phyloP scores from a whole-genome alignment of 2,329 filamentous ascomycete genomes.

The Xylariaceae sp. region DNA sequence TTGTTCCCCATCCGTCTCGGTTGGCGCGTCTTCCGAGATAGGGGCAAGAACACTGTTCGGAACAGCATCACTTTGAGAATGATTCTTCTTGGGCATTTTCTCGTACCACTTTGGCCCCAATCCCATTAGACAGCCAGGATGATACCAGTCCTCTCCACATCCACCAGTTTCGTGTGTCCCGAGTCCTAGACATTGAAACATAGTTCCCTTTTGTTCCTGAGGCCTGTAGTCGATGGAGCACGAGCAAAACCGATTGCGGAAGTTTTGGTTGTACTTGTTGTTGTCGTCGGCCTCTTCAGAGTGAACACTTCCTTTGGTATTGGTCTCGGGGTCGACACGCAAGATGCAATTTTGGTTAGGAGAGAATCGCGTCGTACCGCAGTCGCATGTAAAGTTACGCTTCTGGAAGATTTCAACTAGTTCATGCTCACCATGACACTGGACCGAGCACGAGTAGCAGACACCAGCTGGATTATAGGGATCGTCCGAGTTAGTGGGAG shows the following conservation, averaged over 20 bases:
- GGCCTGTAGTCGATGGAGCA: slow-evolving; percentile 87
- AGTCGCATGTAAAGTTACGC: slow-evolving; percentile 94
- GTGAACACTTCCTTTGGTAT: slow-evolving; percentile 70
- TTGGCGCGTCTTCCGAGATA: slow-evolving; percentile 44
- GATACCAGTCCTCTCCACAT: slow-evolving; percentile 97
- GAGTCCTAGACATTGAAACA: slow-evolving; percentile 94
- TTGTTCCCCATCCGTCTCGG: slow-evolving; percentile 16
- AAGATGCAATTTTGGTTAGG: slow-evolving; percentile 67
- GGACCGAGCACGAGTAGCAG: slow-evolving; percentile 95
- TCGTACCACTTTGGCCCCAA: slow-evolving; percentile 70
- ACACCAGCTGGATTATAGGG: slow-evolving; percentile 73
- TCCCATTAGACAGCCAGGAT: slow-evolving; percentile 86
- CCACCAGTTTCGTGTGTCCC: slow-evolving; percentile 76
- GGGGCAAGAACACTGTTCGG: slow-evolving; percentile 35
- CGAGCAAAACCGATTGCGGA: slow-evolving; percentile 85
- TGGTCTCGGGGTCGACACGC: slow-evolving; percentile 67
- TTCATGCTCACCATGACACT: slow-evolving; percentile 91
- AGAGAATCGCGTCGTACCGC: slow-evolving; percentile 78
- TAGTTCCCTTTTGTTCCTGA: slow-evolving; percentile 86
- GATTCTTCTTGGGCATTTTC: slow-evolving; percentile 36
- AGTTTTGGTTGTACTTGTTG: slow-evolving; percentile 96
- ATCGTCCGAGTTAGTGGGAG: slow-evolving; percentile 58
- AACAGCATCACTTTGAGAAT: slow-evolving; percentile 7
- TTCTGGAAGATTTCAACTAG: slow-evolving; percentile 96
- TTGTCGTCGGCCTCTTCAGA: slow-evolving; percentile 66